These are phyloP conservation scores for Clarireedia hainanense DNA, from an alignment of 2,329 filamentous ascomycete species.

Conservation along the genomic window DNA sequence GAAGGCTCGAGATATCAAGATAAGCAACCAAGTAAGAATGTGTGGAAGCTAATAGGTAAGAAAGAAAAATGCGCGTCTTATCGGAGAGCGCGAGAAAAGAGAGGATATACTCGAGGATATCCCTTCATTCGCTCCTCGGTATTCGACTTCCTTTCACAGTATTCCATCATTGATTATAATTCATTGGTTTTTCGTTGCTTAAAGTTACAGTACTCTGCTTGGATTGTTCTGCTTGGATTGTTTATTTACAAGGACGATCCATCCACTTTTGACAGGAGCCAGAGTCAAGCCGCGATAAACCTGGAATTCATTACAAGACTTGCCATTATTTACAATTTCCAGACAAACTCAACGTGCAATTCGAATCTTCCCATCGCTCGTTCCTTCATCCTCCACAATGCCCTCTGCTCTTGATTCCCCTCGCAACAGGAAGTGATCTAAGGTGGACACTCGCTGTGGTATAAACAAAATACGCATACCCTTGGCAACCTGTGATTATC, in stretches of 20 bases:
- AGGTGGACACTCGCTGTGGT: neutral
- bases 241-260: constrained; percentile 1
- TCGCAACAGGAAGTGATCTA: neutral
- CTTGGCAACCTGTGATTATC: neutral
- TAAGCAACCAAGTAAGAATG: neutral
- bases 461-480: neutral
- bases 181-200: neutral
- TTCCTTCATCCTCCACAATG: no score
- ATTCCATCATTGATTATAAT: neutral
- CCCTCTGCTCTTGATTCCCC: neutral
- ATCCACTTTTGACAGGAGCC: neutral
- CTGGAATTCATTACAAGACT: neutral
- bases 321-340: neutral
- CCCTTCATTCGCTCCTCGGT: neutral
- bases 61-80: neutral
- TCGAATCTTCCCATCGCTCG: no score
- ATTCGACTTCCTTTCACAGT: neutral
- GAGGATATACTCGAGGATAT: neutral
- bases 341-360: no score
- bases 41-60: neutral
- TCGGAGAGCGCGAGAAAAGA: neutral
- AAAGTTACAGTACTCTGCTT: no score
- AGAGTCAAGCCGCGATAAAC: constrained; percentile 1
- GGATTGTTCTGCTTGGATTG: neutral
- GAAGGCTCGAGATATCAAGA: no score